These are phyloP conservation scores for Terana coerulea DNA, from an alignment of 768 basidiomycete species.

Conservation along the genomic window DNA sequence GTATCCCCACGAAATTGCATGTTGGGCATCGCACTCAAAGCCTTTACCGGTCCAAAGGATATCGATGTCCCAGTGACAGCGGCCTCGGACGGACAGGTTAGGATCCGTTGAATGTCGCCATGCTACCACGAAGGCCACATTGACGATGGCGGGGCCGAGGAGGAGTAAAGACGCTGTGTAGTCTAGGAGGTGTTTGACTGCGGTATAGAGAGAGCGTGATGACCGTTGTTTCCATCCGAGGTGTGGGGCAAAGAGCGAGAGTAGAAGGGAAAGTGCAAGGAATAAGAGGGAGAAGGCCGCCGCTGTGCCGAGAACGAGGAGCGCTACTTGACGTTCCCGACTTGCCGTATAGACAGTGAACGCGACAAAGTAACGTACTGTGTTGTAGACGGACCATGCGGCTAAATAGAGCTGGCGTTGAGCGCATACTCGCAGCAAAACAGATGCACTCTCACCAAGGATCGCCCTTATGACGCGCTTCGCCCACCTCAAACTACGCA, in stretches of 20 bases:
- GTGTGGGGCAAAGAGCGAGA: conserved; percentile 39
- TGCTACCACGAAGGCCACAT: conserved; percentile 48
- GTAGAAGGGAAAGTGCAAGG: conserved; percentile 36
- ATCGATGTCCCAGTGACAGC: conserved; percentile 67
- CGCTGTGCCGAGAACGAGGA: conserved; percentile 47
- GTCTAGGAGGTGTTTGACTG: conserved; percentile 33
- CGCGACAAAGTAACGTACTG: conserved; percentile 63
- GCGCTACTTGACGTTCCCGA: conserved; percentile 35
- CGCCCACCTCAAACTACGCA: conserved; percentile 31
- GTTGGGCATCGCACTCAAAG: conserved; percentile 21
- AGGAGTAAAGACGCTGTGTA: conserved; percentile 44
- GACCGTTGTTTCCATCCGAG: conserved; percentile 27
- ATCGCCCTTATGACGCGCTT: conserved; percentile 28
- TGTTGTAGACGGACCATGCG: conserved; percentile 58
- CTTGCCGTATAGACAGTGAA: conserved; percentile 40
- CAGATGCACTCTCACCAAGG: conserved; percentile 36
- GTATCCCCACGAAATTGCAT: conserved; percentile 39
- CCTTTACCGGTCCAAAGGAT: conserved; percentile 53
- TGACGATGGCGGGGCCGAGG: conserved; percentile 49
- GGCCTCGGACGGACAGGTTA: conserved; percentile 34
- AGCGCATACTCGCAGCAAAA: conserved; percentile 5
- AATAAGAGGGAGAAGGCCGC: conserved; percentile 40
- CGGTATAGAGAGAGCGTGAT: conserved; percentile 27
- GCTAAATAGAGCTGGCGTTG: conserved; percentile 30
- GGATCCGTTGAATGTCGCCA: conserved; percentile 44